Percentiles rank a stretch among this genome's conserved stretches.
phyloP scores from a whole-genome alignment of 2,329 filamentous ascomycete genomes.

The Stromatinia cepivora region DNA sequence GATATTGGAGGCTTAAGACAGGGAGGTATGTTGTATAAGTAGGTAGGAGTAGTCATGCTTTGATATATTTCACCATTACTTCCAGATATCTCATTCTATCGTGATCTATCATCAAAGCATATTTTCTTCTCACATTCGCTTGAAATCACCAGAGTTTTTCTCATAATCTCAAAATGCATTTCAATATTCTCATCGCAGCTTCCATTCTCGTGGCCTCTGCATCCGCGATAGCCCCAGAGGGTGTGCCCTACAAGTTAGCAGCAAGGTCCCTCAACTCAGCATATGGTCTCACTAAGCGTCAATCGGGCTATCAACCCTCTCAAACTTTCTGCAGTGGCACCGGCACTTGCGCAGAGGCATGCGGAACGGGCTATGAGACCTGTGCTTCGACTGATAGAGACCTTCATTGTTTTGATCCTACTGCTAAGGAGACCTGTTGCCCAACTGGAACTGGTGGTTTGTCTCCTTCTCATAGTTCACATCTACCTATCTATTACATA shows the following conservation, averaged over 20 bases:
- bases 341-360: constrained; percentile 21
- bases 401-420: constrained; percentile 20
- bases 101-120: neutral
- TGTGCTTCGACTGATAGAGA: constrained; percentile 15
- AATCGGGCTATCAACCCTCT: constrained; percentile 21
- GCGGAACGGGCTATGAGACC: constrained; percentile 20
- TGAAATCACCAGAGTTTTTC: neutral
- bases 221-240: neutral
- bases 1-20: neutral
- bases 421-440: constrained; percentile 15
- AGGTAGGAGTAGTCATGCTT: neutral
- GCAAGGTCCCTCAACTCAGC: constrained; percentile 8
- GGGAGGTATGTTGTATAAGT: constrained; percentile 5
- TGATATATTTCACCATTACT: neutral
- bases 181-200: neutral
- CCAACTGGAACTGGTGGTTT: constrained; percentile 21
- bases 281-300: constrained; percentile 14
- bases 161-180: constrained; percentile 12
- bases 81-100: neutral
- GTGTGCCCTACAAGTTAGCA: constrained; percentile 21
- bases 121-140: constrained; percentile 3
- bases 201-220: neutral
- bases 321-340: constrained; percentile 19
- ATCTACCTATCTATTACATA: neutral
- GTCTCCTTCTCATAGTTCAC: neutral